These are phyloP conservation scores for Sugiyamaella marilandica DNA, from an alignment of 805 yeast genomes.

Conservation along the genomic window DNA sequence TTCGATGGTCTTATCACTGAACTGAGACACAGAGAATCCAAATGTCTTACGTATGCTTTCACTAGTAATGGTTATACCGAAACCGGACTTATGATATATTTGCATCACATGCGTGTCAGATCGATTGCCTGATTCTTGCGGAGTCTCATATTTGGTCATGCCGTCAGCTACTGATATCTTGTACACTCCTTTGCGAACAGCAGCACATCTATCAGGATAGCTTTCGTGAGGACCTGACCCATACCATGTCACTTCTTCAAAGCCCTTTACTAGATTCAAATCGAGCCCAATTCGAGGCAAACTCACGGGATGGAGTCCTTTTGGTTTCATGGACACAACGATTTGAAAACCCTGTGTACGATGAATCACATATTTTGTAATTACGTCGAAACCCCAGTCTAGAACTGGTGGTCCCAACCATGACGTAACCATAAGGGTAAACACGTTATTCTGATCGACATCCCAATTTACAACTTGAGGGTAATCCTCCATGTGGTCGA, in stretches of 20 bases:
- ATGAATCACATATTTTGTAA: slow-evolving; percentile 15
- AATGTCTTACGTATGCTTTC: background rate
- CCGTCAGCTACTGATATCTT: slow-evolving; percentile 16
- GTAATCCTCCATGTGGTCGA: slow-evolving; percentile 6
- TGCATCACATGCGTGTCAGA: slow-evolving; percentile 26
- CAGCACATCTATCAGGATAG: slow-evolving; percentile 32
- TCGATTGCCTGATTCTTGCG: slow-evolving; percentile 37
- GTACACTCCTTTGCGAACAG: slow-evolving; percentile 28
- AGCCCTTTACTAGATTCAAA: slow-evolving; percentile 21
- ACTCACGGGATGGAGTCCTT: slow-evolving; percentile 20
- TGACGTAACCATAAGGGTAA: slow-evolving; percentile 21
- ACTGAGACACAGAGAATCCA: slow-evolving; percentile 2
- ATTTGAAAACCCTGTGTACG: slow-evolving; percentile 1
- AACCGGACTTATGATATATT: slow-evolving; percentile 27
- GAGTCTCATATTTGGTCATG: slow-evolving; percentile 31
- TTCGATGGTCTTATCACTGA: background rate
- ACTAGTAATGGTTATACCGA: slow-evolving; percentile 16
- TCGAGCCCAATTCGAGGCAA: slow-evolving; percentile 35
- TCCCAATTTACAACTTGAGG: slow-evolving; percentile 25
- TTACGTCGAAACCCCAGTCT: slow-evolving; percentile 27
- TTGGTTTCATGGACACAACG: slow-evolving; percentile 2
- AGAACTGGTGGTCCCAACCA: slow-evolving; percentile 25
- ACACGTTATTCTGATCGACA: slow-evolving; percentile 23
- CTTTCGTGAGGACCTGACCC: slow-evolving; percentile 37
- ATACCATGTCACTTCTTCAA: slow-evolving; percentile 28